Evolutionary conservation across 805 yeast species (phyloP).

Genomic region (Saccharomyces paradoxus): DNA sequence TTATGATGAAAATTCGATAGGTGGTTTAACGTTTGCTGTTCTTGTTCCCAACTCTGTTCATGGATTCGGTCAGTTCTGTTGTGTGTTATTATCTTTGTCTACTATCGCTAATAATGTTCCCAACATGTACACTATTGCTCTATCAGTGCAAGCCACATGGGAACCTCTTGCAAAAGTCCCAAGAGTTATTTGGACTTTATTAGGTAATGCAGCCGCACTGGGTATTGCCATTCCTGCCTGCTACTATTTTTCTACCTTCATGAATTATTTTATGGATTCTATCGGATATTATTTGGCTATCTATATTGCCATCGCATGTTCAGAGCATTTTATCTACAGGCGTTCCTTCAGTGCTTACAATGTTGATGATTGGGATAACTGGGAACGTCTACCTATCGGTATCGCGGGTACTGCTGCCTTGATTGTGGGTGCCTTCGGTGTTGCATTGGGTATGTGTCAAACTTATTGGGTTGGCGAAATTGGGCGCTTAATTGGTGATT

Average conservation of each 20-base stretch:
- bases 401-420: constrained; percentile 70
- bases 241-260: constrained; percentile 60
- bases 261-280: constrained; percentile 82
- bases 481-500: constrained; percentile 50
- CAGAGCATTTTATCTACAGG: constrained; percentile 78
- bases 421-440: constrained; percentile 79
- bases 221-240: constrained; percentile 88
- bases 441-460: constrained; percentile 80
- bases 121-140: constrained; percentile 84
- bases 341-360: constrained; percentile 48
- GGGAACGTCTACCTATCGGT: constrained; percentile 60
- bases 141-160: constrained; percentile 82
- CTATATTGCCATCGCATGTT: constrained; percentile 64
- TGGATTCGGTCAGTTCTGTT: constrained; percentile 84
- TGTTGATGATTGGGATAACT: constrained; percentile 51
- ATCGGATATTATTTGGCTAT: constrained; percentile 88
- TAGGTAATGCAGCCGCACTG: constrained; percentile 66
- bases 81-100: constrained; percentile 76
- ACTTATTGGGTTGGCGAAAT: constrained; percentile 74
- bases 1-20: constrained; percentile 50
- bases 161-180: constrained; percentile 67
- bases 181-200: constrained; percentile 72
- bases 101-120: constrained; percentile 90
- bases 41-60: constrained; percentile 73
- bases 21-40: constrained; percentile 77